Percentiles rank a stretch among this genome's conserved stretches.
Evolutionary conservation across 176 grass and related monocot genomes (phyloP).

Genomic region (Carex scoparia): DNA sequence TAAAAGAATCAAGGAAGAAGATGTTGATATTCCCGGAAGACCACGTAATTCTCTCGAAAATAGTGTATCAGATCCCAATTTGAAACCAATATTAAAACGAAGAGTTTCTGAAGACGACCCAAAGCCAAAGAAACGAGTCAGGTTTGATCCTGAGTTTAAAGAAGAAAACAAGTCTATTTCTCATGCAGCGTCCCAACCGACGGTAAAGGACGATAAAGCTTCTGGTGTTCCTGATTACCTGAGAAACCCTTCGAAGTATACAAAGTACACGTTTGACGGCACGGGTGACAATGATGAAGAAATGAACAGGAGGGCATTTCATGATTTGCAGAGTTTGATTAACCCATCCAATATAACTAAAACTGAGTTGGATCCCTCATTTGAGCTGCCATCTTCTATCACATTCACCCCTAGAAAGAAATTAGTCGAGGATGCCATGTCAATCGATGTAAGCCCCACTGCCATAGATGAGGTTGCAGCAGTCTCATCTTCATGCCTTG

Average conservation of each 20-base stretch:
- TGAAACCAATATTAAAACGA: constrained; percentile 95
- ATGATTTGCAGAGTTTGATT: constrained; percentile 52
- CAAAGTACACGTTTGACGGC: constrained; percentile 59
- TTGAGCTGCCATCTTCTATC: constrained; percentile 55
- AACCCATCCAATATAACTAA: constrained; percentile 38
- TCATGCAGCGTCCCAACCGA: constrained; percentile 38
- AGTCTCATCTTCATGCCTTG: constrained; percentile 27
- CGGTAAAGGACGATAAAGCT: constrained; percentile 17
- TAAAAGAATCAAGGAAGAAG: constrained; percentile 67
- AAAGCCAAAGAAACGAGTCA: constrained; percentile 87
- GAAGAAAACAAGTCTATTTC: constrained; percentile 45
- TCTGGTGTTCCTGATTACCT: constrained; percentile 65
- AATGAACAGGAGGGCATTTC: constrained; percentile 65
- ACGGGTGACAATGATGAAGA: constrained; percentile 41
- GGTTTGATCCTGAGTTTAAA: constrained; percentile 52
- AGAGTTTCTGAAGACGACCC: constrained; percentile 45
- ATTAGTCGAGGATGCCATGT: constrained; percentile 45
- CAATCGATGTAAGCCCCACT: constrained; percentile 44
- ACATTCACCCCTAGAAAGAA: constrained; percentile 78
- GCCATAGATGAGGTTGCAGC: not conserved
- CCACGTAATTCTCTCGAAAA: not conserved
- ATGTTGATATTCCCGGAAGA: constrained; percentile 24
- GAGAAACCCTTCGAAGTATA: constrained; percentile 90
- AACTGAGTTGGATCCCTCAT: constrained; percentile 33
- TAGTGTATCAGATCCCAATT: constrained; percentile 12